Evolutionary conservation across 2,329 filamentous ascomycete species (phyloP).

Genomic region (Phaeosphaeriaceae sp.): DNA sequence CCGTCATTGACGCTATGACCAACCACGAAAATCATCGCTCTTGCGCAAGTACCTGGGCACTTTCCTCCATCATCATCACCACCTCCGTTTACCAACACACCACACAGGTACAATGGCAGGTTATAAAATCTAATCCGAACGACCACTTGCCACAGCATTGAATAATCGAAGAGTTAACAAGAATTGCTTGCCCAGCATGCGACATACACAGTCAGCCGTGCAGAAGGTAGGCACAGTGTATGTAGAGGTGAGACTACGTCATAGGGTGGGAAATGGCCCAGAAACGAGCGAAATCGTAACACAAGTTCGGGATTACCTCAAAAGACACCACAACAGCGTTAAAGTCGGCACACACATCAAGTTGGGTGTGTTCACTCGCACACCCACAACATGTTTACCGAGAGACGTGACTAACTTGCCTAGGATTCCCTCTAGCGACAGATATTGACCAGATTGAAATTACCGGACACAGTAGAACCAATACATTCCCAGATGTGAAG

Average conservation of each 20-base stretch:
- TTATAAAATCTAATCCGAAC: too few species aligned
- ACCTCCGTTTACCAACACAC: too few species aligned
- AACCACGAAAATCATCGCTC: too few species aligned
- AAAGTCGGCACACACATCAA: slow-evolving; percentile 43
- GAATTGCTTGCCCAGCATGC: neutral
- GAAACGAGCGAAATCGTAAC: slow-evolving; percentile 5
- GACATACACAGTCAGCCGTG: neutral
- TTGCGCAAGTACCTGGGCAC: too few species aligned
- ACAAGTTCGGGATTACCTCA: slow-evolving; percentile 48
- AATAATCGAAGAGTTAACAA: too few species aligned
- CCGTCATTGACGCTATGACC: too few species aligned
- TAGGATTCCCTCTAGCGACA: neutral
- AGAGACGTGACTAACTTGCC: neutral
- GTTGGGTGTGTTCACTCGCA: slow-evolving; percentile 13
- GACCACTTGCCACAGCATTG: too few species aligned
- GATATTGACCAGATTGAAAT: slow-evolving; percentile 11
- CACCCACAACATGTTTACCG: neutral
- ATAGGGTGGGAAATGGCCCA: neutral
- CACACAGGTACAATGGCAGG: too few species aligned
- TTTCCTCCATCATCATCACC: too few species aligned
- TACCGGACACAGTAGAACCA: slow-evolving; percentile 7
- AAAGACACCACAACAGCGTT: slow-evolving; percentile 15
- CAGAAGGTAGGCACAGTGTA: slow-evolving; percentile 3
- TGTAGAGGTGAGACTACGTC: slow-evolving; percentile 17
- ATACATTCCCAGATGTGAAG: slow-evolving; percentile 3